A percentile compares a stretch with the other conserved stretches of the same genome.
These are phyloP conservation scores for Rhododendron ferrugineum DNA, from an alignment of 148 eudicot species.

Conservation along the genomic window DNA sequence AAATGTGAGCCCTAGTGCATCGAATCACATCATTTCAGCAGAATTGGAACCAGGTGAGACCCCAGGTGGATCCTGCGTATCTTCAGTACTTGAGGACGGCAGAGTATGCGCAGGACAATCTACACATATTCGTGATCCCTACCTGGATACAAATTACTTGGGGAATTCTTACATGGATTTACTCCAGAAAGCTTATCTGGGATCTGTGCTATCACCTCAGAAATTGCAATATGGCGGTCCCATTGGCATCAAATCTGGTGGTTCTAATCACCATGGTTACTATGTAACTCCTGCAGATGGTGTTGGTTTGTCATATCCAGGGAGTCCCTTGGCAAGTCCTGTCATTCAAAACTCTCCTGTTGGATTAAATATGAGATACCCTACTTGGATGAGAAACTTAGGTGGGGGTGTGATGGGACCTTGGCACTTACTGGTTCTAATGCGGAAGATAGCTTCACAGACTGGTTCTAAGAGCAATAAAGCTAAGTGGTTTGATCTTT, in stretches of 20 bases:
- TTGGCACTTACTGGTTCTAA: too few species aligned
- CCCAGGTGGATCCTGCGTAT: conserved; percentile 55
- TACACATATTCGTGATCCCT: conserved; percentile 50
- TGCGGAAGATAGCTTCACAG: too few species aligned
- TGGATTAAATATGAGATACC: too few species aligned
- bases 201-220: conserved; percentile 52
- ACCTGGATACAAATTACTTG: neutral
- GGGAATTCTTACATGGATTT: conserved; percentile 62
- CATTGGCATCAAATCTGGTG: conserved; percentile 37
- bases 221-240: conserved; percentile 59
- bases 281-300: conserved; percentile 56
- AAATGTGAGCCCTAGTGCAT: conserved; percentile 39
- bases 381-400: too few species aligned
- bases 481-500: too few species aligned
- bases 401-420: too few species aligned
- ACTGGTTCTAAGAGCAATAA: too few species aligned
- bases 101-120: conserved; percentile 53
- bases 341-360: too few species aligned
- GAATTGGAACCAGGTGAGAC: conserved; percentile 47
- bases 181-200: conserved; percentile 76
- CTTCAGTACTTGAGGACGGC: conserved; percentile 55
- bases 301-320: conserved; percentile 34
- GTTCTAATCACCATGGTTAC: conserved; percentile 48
- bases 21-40: conserved; percentile 43
- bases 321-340: too few species aligned